A percentile compares a stretch with the other conserved stretches of the same genome.
phyloP scores from a whole-genome alignment of 1,284 basidiomycete genomes.

The Irpex rosettiformis region DNA sequence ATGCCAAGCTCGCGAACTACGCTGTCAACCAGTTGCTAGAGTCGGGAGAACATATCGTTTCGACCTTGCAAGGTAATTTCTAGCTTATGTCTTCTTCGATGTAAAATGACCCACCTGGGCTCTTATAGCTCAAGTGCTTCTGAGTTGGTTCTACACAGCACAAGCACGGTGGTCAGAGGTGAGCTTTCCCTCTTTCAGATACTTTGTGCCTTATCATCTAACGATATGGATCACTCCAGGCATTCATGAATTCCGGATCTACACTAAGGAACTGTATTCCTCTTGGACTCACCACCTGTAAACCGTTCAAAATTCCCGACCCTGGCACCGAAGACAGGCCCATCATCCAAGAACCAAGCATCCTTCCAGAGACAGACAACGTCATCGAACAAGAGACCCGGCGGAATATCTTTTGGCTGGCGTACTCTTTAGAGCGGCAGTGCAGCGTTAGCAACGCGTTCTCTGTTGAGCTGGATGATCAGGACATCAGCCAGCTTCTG shows the following conservation, averaged over 20 bases:
- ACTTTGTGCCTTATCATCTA: not conserved
- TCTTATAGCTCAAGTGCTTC: constrained; percentile 52
- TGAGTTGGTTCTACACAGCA: constrained; percentile 70
- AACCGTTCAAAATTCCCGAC: constrained; percentile 1
- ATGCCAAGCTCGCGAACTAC: constrained; percentile 53
- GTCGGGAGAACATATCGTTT: constrained; percentile 45
- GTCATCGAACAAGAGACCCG: constrained; percentile 66
- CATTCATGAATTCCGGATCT: not conserved
- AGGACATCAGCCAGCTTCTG: constrained; percentile 66
- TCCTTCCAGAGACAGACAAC: constrained; percentile 52
- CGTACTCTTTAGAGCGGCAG: constrained; percentile 62
- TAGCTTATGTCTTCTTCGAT: not conserved
- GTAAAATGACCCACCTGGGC: not conserved
- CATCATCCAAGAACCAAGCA: constrained; percentile 31
- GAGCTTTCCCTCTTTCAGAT: constrained; percentile 14
- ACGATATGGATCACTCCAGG: not conserved
- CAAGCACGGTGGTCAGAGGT: constrained; percentile 75
- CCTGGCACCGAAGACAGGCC: not conserved
- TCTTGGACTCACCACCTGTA: constrained; percentile 1
- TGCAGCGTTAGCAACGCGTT: constrained; percentile 65
- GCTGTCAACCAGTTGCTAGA: constrained; percentile 45
- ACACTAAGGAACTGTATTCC: constrained; percentile 2
- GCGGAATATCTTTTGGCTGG: constrained; percentile 68
- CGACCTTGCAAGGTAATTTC: constrained; percentile 59
- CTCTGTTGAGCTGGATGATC: constrained; percentile 66